Percentiles rank a stretch among this genome's conserved stretches.
These are phyloP conservation scores for Phytophthora crassamura DNA, from an alignment of 352 stramenopile genomes.

Conservation along the genomic window DNA sequence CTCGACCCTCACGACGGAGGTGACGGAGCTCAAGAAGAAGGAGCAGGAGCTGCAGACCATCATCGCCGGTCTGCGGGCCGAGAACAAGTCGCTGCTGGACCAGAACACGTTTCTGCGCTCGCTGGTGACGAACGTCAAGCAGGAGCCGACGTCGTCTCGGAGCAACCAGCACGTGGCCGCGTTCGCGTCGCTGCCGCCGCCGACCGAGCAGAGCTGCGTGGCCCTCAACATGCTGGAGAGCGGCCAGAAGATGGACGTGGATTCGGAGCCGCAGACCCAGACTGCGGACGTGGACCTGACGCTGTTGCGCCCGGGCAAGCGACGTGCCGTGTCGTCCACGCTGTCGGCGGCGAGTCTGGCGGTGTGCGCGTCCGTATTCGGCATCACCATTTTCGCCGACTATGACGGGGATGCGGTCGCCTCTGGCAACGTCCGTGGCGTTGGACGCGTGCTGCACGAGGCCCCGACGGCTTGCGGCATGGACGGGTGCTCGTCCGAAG, in stretches of 20 bases:
- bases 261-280: constrained; percentile 27
- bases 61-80: constrained; percentile 68
- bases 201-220: constrained; percentile 28
- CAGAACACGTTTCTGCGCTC: constrained; percentile 83
- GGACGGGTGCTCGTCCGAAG: constrained; percentile 33
- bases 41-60: constrained; percentile 75
- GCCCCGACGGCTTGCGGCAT: constrained; percentile 47
- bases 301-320: constrained; percentile 43
- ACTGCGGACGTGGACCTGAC: constrained; percentile 24
- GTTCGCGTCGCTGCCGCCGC: constrained; percentile 40
- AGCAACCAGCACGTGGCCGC: constrained; percentile 23
- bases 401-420: constrained; percentile 46
- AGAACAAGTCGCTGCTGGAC: constrained; percentile 84
- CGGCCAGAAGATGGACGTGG: constrained; percentile 32
- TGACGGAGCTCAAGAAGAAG: constrained; percentile 71
- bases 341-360: constrained; percentile 68
- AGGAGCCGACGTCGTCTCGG: constrained; percentile 15
- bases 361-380: constrained; percentile 78
- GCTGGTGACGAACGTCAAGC: constrained; percentile 66
- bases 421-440: constrained; percentile 53
- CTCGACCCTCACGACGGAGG: constrained; percentile 58
- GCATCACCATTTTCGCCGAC: constrained; percentile 75
- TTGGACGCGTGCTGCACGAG: constrained; percentile 71
- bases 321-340: constrained; percentile 43
- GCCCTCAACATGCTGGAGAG: constrained; percentile 37